phyloP scores from a whole-genome alignment of 208 protist genomes.

The Crithidia fasciculata region DNA sequence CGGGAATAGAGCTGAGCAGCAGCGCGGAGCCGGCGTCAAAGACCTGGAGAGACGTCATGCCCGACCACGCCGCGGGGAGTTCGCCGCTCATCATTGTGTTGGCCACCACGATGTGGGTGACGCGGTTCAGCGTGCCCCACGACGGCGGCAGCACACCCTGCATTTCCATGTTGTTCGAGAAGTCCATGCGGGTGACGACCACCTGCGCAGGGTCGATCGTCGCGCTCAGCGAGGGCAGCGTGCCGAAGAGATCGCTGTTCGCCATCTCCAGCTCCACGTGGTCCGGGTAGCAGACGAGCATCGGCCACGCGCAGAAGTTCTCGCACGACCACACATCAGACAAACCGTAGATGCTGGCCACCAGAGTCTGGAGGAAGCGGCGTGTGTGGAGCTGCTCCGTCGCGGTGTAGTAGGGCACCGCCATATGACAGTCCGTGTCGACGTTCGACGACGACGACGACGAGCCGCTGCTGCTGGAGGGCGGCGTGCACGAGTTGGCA shows the following conservation, averaged over 20 bases:
- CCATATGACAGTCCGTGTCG: not conserved
- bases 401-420: constrained; percentile 10
- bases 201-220: not conserved
- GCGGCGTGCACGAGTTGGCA: not conserved
- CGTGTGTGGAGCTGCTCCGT: constrained; percentile 11
- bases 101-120: not conserved
- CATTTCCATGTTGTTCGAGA: not conserved
- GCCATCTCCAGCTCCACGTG: constrained; percentile 6
- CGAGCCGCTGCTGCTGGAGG: not conserved
- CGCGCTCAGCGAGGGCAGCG: not conserved
- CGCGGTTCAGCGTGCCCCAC: not conserved
- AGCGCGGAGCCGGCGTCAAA: not conserved
- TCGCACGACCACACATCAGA: constrained; percentile 12
- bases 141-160: not conserved
- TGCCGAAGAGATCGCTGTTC: constrained; percentile 1
- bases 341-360: constrained; percentile 1
- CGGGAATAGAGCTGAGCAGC: constrained; percentile 1
- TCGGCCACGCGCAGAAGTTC: constrained; percentile 18
- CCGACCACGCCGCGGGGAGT: not conserved
- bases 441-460: not conserved
- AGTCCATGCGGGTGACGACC: constrained; percentile 11
- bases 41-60: not conserved
- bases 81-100: not conserved
- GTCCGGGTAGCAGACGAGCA: constrained; percentile 1
- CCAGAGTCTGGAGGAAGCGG: constrained; percentile 3